These are phyloP conservation scores for Suillus alpinus DNA, from an alignment of 768 basidiomycete genomes.

Conservation along the genomic window DNA sequence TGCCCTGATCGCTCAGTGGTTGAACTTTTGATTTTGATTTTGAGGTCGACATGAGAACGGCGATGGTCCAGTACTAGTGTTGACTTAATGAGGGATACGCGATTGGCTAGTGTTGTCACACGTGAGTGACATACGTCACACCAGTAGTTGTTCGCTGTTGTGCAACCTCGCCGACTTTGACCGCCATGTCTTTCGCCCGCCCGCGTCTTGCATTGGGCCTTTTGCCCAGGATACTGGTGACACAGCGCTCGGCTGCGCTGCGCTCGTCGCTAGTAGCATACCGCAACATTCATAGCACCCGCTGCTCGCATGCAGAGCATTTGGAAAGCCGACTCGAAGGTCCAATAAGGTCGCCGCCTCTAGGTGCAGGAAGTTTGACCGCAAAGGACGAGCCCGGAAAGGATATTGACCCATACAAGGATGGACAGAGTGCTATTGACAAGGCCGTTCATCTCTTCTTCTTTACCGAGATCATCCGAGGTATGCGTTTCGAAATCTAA, in stretches of 20 bases:
- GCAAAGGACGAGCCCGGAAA: slow-evolving; percentile 45
- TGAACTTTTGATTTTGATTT: slow-evolving; percentile 61
- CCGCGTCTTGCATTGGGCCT: slow-evolving; percentile 51
- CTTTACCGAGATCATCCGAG: slow-evolving; percentile 97
- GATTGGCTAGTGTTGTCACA: slow-evolving; percentile 31
- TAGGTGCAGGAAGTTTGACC: slow-evolving; percentile 31
- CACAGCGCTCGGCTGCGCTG: slow-evolving; percentile 24
- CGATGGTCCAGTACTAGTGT: background rate
- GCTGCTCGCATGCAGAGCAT: slow-evolving; percentile 20
- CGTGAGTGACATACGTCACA: slow-evolving; percentile 27
- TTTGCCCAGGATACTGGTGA: slow-evolving; percentile 39
- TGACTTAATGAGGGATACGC: slow-evolving; percentile 14
- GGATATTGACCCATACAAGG: slow-evolving; percentile 65
- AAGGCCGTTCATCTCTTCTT: slow-evolving; percentile 97
- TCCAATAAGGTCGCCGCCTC: slow-evolving; percentile 31
- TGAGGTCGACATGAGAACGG: slow-evolving; percentile 42
- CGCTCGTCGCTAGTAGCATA: slow-evolving; percentile 40
- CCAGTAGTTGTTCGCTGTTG: slow-evolving; percentile 14
- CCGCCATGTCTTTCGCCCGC: slow-evolving; percentile 57
- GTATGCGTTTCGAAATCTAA: slow-evolving; percentile 39
- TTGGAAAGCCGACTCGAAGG: slow-evolving; percentile 19
- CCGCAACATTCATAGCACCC: slow-evolving; percentile 36
- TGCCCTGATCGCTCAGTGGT: slow-evolving; percentile 72
- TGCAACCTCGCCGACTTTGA: slow-evolving; percentile 37
- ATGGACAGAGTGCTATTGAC: slow-evolving; percentile 87